These are phyloP conservation scores for Daldinia vernicosa DNA, from an alignment of 495 filamentous ascomycete genomes.

Conservation along the genomic window DNA sequence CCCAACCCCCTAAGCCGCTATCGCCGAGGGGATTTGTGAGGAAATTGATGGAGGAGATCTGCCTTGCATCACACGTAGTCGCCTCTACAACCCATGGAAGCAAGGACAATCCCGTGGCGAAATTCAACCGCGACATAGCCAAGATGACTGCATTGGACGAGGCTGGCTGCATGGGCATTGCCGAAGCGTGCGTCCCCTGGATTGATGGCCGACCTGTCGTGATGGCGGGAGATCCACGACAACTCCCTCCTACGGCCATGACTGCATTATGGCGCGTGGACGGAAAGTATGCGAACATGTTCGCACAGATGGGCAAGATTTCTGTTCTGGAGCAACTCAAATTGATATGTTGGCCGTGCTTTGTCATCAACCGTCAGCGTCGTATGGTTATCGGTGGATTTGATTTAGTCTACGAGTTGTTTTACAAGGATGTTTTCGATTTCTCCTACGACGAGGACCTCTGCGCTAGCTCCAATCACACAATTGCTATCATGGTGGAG, in stretches of 20 bases:
- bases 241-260: neutral
- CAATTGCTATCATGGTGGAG: neutral
- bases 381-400: neutral
- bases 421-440: neutral
- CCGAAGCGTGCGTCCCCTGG: neutral
- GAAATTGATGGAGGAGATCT: too few species aligned
- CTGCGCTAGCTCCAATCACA: neutral
- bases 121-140: neutral
- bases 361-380: neutral
- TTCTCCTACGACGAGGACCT: neutral
- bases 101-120: neutral
- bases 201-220: neutral
- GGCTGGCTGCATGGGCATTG: neutral
- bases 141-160: neutral
- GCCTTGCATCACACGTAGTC: neutral
- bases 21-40: too few species aligned
- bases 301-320: too few species aligned
- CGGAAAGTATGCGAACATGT: neutral
- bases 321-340: too few species aligned
- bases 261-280: neutral
- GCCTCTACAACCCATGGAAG: neutral
- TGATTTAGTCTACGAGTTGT: neutral
- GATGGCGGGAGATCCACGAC: neutral
- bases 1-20: too few species aligned
- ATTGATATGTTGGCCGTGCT: neutral